phyloP scores from a whole-genome alignment of 345 rosid species.

The Eucalyptus erythrocorys region DNA sequence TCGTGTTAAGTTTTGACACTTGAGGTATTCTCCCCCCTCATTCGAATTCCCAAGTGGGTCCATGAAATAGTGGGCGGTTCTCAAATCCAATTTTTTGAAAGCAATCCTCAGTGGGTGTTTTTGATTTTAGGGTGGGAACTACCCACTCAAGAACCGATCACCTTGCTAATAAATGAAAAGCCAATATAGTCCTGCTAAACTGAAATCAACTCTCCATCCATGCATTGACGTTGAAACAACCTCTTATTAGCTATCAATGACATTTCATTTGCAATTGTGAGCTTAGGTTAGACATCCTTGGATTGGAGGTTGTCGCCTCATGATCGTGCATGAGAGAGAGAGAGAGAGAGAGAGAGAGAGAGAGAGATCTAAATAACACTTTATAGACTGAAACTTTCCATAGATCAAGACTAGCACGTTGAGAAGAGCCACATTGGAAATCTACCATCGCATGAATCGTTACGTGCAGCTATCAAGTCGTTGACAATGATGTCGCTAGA shows the following conservation, averaged over 20 bases:
- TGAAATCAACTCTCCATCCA: neutral
- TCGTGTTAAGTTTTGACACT: too few species aligned
- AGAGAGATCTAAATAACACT: neutral
- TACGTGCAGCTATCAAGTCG: neutral
- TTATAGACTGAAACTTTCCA: neutral
- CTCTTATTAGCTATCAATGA: neutral
- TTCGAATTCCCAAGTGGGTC: neutral
- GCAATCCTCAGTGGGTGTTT: too few species aligned
- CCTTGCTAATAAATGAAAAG: neutral
- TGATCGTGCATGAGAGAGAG: neutral
- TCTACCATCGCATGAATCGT: neutral
- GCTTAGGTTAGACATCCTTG: neutral
- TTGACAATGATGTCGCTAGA: neutral
- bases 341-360: neutral
- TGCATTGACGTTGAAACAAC: neutral
- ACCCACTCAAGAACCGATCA: neutral
- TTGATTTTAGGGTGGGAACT: too few species aligned
- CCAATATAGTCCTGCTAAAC: rapidly evolving
- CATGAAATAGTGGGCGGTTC: neutral
- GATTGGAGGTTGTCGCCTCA: neutral
- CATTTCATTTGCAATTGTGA: neutral
- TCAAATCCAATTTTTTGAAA: too few species aligned
- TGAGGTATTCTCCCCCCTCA: too few species aligned
- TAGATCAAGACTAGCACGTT: neutral
- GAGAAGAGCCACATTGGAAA: neutral